phyloP scores from a whole-genome alignment of 257 asterid genomes.

The Petrea volubilis region DNA sequence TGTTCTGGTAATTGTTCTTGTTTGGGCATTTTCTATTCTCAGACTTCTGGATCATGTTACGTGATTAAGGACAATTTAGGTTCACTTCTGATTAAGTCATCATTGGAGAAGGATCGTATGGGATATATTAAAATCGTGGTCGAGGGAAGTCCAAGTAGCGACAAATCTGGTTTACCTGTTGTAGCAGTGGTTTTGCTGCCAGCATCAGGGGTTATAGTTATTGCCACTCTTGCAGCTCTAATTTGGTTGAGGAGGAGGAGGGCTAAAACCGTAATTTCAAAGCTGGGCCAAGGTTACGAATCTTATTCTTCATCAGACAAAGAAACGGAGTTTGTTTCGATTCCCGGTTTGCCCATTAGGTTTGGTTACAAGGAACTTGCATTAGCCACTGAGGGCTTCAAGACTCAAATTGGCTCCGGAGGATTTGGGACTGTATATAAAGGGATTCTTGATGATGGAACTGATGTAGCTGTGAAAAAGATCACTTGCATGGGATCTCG shows the following conservation, averaged over 20 bases:
- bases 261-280: conserved; percentile 7
- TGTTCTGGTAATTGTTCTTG: conserved; percentile 73
- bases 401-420: conserved; percentile 68
- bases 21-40: conserved; percentile 53
- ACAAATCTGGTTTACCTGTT: conserved; percentile 38
- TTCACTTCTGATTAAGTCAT: conserved; percentile 38
- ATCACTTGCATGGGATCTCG: conserved; percentile 66
- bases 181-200: conserved; percentile 55
- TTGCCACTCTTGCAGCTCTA: conserved; percentile 25
- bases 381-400: conserved; percentile 59
- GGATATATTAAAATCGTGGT: conserved; percentile 53
- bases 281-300: conserved; percentile 9
- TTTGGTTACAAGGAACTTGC: conserved; percentile 49
- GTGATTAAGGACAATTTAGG: conserved; percentile 50
- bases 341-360: conserved; percentile 71
- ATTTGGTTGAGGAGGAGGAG: conserved; percentile 34
- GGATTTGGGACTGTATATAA: conserved; percentile 84
- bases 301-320: conserved; percentile 38
- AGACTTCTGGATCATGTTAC: conserved; percentile 62
- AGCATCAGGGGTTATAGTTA: conserved; percentile 35
- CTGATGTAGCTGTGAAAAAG: conserved; percentile 80
- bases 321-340: conserved; percentile 42
- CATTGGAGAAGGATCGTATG: conserved; percentile 24
- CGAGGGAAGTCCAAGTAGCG: not conserved
- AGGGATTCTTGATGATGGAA: conserved; percentile 61